Evolutionary conservation across 495 filamentous ascomycete species (phyloP).

Genomic region (Neurospora sublineolata): DNA sequence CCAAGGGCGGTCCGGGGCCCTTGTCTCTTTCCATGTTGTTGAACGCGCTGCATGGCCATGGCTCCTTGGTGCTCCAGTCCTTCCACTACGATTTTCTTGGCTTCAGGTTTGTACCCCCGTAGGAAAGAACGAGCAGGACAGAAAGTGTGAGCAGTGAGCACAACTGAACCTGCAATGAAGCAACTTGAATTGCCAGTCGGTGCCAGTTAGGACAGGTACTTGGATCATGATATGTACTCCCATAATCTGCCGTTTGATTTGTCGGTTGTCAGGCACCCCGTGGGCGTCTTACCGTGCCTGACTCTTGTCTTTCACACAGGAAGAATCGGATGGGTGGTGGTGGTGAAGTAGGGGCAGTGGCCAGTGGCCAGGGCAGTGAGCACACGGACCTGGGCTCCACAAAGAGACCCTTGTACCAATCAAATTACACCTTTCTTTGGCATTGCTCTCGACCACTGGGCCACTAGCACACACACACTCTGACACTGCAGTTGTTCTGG

Average conservation of each 20-base stretch:
- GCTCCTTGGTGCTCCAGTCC: background rate
- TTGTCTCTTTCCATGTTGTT: background rate
- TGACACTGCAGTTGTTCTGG: background rate
- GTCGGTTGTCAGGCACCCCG: background rate
- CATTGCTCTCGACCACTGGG: background rate
- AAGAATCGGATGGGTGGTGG: background rate
- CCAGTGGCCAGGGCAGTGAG: background rate
- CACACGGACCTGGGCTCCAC: background rate
- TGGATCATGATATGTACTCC: background rate
- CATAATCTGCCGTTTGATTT: background rate
- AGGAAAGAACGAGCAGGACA: background rate
- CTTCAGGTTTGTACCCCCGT: background rate
- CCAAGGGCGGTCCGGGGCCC: background rate
- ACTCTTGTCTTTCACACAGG: background rate
- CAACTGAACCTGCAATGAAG: background rate
- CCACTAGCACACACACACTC: background rate
- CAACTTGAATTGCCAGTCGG: background rate
- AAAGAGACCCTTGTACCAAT: background rate
- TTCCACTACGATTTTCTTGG: background rate
- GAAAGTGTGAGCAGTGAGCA: background rate
- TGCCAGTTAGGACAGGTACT: background rate
- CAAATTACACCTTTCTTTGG: background rate
- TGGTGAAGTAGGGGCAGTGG: background rate
- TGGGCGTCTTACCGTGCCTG: background rate
- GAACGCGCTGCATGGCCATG: background rate